Percentiles rank a stretch among this genome's conserved stretches.
phyloP scores from a whole-genome alignment of 1,284 basidiomycete genomes.

The Abortiporus biennis region DNA sequence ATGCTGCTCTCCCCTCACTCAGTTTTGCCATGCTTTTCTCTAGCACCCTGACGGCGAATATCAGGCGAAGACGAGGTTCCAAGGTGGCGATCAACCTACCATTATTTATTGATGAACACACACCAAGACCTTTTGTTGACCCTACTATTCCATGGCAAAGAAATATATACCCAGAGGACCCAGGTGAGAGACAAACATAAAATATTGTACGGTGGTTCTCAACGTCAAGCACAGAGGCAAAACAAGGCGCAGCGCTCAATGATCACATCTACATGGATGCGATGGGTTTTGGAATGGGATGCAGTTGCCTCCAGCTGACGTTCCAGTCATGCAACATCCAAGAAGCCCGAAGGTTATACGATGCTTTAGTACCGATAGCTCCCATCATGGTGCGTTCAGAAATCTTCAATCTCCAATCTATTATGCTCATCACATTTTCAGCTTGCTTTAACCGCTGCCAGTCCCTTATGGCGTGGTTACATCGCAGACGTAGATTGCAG shows the following conservation, averaged over 20 bases:
- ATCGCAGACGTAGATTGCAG: conserved; percentile 96
- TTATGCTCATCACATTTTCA: conserved; percentile 24
- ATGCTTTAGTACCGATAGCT: conserved; percentile 89
- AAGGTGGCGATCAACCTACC: conserved; percentile 97
- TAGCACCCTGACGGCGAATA: conserved; percentile 95
- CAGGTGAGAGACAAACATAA: conserved; percentile 39
- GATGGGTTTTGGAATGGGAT: conserved; percentile 99
- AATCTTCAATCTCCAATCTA: conserved; percentile 3
- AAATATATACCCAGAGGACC: conserved; percentile 73
- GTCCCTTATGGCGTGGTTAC: conserved; percentile 92
- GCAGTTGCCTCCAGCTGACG: conserved; percentile 95
- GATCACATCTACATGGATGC: conserved; percentile 99
- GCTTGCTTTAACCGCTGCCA: conserved; percentile 92
- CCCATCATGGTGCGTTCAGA: conserved; percentile 78
- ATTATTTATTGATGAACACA: conserved; percentile 85
- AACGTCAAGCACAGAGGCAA: conserved; percentile 59
- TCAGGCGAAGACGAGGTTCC: conserved; percentile 82
- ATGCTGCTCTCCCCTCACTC: neutral
- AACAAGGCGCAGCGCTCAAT: conserved; percentile 77
- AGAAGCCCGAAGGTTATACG: conserved; percentile 91
- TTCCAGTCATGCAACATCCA: conserved; percentile 94
- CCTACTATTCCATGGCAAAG: conserved; percentile 86
- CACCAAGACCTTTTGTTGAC: conserved; percentile 86
- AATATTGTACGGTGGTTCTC: neutral
- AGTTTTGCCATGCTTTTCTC: conserved; percentile 6